Conservation (phyloP, 2,329 filamentous ascomycete species). For the Aspergillus floridensis region DNA sequence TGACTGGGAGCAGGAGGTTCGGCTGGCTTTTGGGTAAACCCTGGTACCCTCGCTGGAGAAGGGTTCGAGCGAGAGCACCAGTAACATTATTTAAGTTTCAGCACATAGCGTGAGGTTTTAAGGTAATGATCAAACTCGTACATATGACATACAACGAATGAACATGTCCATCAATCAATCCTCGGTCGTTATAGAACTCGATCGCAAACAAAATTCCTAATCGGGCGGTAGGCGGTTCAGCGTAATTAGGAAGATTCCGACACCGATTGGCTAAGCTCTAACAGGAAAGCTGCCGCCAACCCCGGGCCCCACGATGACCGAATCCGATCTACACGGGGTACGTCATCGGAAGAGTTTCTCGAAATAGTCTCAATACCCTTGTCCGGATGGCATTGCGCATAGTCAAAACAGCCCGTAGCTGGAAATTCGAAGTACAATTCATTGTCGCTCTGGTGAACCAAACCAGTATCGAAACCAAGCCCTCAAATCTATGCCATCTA, state of each 20-base stretch:
- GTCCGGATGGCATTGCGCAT: too few relatives aligned
- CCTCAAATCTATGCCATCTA: background rate
- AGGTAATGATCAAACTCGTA: too few relatives aligned
- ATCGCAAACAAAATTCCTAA: background rate
- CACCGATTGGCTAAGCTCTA: background rate
- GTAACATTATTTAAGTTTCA: too few relatives aligned
- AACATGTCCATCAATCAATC: background rate
- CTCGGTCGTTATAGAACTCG: too few relatives aligned
- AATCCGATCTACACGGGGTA: background rate
- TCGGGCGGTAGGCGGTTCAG: background rate
- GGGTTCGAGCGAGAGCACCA: too few relatives aligned
- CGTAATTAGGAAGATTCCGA: background rate
- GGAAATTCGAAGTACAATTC: background rate
- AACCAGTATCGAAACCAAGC: background rate
- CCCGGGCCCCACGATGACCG: background rate
- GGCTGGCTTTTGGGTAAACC: background rate
- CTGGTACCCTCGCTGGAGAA: too few relatives aligned
- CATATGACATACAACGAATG: background rate
- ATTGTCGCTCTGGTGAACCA: background rate
- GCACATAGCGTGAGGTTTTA: too few relatives aligned
- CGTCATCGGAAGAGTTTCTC: background rate
- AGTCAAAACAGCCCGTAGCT: too few relatives aligned
- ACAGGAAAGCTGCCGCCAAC: background rate
- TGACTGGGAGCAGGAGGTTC: slow-evolving; percentile 18
- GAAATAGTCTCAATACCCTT: background rate